phyloP scores from a whole-genome alignment of 2,329 filamentous ascomycete species.

The Penicillium brasilianum region DNA sequence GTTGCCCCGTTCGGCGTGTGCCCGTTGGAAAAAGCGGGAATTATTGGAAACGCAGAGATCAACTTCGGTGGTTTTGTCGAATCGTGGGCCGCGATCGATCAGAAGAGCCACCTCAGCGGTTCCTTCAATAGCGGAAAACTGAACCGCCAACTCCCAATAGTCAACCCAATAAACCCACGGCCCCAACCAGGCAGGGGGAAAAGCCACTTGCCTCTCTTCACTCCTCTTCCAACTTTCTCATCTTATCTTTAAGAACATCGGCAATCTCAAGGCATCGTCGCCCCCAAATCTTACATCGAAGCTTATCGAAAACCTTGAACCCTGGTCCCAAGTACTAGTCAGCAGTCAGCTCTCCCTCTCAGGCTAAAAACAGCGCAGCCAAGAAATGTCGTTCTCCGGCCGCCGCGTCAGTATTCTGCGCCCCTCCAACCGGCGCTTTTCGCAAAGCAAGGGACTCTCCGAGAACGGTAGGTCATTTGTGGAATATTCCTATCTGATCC shows the following conservation, averaged over 20 bases:
- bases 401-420: constrained; percentile 52
- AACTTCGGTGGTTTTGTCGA: constrained; percentile 31
- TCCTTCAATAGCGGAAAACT: constrained; percentile 11
- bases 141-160: not conserved
- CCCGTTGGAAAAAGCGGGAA: constrained; percentile 7
- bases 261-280: not conserved
- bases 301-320: not conserved
- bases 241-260: too few species aligned
- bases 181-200: not conserved
- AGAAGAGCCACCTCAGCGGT: constrained; percentile 18
- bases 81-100: constrained; percentile 24
- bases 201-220: not conserved
- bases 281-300: not conserved
- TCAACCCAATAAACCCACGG: not conserved
- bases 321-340: not conserved
- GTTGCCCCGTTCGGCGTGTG: constrained; percentile 5
- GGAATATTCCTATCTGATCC: not conserved
- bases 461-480: constrained; percentile 47
- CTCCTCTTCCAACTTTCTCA: not conserved
- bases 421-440: constrained; percentile 47
- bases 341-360: not conserved
- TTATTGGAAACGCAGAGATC: constrained; percentile 9
- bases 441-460: constrained; percentile 50
- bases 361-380: not conserved
- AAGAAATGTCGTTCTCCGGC: constrained; percentile 53